phyloP scores from a whole-genome alignment of 495 filamentous ascomycete genomes.

The Penicillium daleae region DNA sequence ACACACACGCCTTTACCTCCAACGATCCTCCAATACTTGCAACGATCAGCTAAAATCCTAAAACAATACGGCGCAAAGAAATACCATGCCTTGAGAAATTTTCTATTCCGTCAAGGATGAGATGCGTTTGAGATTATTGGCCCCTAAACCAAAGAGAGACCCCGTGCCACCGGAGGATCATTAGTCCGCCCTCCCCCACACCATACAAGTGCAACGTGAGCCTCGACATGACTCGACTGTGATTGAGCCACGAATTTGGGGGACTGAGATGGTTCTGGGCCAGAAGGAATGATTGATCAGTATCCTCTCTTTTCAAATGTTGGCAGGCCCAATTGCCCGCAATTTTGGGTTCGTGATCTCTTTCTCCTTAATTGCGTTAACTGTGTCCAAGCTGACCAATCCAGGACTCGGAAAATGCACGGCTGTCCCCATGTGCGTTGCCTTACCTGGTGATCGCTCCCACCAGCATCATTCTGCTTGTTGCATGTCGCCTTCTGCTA shows the following conservation, averaged over 20 bases:
- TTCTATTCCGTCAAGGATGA: not conserved
- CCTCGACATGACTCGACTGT: not conserved
- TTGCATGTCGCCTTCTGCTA: conserved; percentile 44
- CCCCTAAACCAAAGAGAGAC: too few relatives aligned
- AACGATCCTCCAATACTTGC: too few relatives aligned
- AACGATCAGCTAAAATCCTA: too few relatives aligned
- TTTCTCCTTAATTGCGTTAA: conserved; percentile 9
- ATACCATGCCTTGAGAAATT: too few relatives aligned
- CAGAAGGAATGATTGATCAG: conserved; percentile 27
- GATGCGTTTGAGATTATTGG: not conserved
- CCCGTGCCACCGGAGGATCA: conserved; percentile 17
- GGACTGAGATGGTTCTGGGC: conserved; percentile 9
- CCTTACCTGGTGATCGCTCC: conserved; percentile 52
- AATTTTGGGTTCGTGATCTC: conserved; percentile 30
- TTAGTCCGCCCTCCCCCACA: conserved; percentile 22
- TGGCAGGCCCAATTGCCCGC: conserved; percentile 18
- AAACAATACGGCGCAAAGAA: too few relatives aligned
- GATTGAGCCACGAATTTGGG: not conserved
- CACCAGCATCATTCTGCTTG: conserved; percentile 41
- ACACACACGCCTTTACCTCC: too few relatives aligned
- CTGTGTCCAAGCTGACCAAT: conserved; percentile 22
- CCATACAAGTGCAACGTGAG: conserved; percentile 2
- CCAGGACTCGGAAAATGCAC: conserved; percentile 55
- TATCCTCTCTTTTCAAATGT: conserved; percentile 18
- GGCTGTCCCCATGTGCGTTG: conserved; percentile 51